A percentile compares a stretch with the other conserved stretches of the same genome.
Conservation (phyloP, 306 rosid genomes). For the Prosopis cineraria region DNA sequence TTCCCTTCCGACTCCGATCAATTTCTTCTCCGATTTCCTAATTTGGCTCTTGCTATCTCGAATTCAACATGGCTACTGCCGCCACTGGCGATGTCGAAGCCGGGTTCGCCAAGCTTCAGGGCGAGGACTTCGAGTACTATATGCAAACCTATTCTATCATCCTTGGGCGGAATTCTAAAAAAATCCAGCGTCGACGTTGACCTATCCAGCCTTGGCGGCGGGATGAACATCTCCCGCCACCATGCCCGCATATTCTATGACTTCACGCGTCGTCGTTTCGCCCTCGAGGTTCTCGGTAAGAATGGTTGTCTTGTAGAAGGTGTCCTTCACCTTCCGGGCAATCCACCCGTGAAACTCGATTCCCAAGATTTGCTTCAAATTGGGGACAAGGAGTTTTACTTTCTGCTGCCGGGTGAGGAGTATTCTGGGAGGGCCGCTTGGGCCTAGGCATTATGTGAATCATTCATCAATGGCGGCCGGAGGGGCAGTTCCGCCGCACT, state of each 20-base stretch:
- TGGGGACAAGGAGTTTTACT: slow-evolving; percentile 96
- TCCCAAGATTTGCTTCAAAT: slow-evolving; percentile 96
- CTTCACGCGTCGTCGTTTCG: slow-evolving; percentile 94
- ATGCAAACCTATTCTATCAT: slow-evolving; percentile 98
- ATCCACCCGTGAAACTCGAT: slow-evolving; percentile 91
- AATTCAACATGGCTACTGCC: slow-evolving; percentile 43
- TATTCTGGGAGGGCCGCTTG: slow-evolving; percentile 62
- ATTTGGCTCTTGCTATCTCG: neutral
- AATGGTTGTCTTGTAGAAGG: slow-evolving; percentile 98
- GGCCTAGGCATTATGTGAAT: slow-evolving; percentile 58
- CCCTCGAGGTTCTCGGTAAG: slow-evolving; percentile 92
- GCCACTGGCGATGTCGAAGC: slow-evolving; percentile 87
- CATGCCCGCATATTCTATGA: slow-evolving; percentile 98
- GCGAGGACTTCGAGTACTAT: slow-evolving; percentile 98
- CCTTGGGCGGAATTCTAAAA: slow-evolving; percentile 96
- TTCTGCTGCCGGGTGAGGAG: slow-evolving; percentile 78
- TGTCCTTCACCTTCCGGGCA: slow-evolving; percentile 92
- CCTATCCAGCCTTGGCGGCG: slow-evolving; percentile 98
- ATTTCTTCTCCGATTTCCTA: neutral
- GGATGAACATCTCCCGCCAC: slow-evolving; percentile 98
- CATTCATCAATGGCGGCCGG: slow-evolving; percentile 31
- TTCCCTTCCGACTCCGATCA: neutral
- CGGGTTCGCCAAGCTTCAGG: slow-evolving; percentile 96
- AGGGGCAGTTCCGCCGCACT: slow-evolving; percentile 40
- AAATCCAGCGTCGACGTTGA: slow-evolving; percentile 95